Evolutionary conservation across 176 grass and related monocot genomes (phyloP).

Genomic region (Microstegium vimineum): DNA sequence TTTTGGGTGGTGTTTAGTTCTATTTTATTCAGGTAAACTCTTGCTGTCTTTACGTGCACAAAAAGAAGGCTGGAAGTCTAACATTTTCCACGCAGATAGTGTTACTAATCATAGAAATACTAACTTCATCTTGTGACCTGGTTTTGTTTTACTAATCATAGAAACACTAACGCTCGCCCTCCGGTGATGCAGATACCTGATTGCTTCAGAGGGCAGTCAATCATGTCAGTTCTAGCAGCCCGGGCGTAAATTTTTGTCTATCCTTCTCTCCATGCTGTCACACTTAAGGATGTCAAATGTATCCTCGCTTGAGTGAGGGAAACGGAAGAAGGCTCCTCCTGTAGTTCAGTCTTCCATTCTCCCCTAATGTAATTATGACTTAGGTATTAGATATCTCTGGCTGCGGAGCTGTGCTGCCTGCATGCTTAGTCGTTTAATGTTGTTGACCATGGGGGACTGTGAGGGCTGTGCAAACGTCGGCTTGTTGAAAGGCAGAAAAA

Average conservation of each 20-base stretch:
- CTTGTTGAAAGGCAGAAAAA: neutral
- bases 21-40: no score
- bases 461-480: neutral
- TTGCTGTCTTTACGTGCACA: no score
- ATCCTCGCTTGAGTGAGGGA: neutral
- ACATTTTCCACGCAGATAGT: neutral
- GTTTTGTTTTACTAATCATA: no score
- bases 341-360: neutral
- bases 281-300: neutral
- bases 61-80: no score
- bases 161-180: neutral
- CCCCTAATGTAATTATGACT: slow-evolving; percentile 24
- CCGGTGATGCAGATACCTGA: neutral
- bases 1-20: no score
- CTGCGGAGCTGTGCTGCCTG: neutral
- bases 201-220: neutral
- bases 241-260: neutral
- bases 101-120: neutral
- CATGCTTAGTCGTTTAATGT: neutral
- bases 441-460: neutral
- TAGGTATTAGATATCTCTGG: neutral
- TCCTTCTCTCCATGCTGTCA: neutral
- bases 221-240: slow-evolving; percentile 16
- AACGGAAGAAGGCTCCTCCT: neutral
- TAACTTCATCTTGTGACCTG: neutral